Evolutionary conservation across 2,329 filamentous ascomycete species (phyloP).

Genomic region (Epichloe elymi): DNA sequence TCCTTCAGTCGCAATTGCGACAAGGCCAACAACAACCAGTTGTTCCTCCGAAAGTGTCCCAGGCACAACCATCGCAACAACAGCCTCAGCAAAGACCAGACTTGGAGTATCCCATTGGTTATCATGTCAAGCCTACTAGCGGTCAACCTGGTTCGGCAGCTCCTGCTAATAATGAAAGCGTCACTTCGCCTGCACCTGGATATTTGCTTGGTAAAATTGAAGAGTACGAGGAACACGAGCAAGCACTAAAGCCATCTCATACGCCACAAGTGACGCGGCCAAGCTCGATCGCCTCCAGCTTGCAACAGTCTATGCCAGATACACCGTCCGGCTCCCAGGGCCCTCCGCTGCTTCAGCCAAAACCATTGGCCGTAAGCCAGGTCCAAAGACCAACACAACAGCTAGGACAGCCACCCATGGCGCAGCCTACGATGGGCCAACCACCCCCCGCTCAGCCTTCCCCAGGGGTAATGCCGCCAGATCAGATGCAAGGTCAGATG

Average conservation of each 20-base stretch:
- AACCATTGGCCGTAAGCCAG: constrained; percentile 1
- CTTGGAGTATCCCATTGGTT: constrained; percentile 4
- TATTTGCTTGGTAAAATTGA: constrained; percentile 8
- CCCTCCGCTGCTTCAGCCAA: neutral
- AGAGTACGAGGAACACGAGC: constrained; percentile 9
- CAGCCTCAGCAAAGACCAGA: neutral
- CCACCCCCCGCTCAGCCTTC: neutral
- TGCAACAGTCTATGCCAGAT: constrained; percentile 1
- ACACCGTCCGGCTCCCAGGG: neutral
- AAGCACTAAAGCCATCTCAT: neutral
- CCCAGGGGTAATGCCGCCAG: neutral
- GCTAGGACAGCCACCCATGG: neutral
- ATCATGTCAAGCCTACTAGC: neutral
- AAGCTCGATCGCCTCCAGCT: constrained; percentile 1
- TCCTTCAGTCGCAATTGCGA: neutral
- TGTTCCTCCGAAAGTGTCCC: neutral
- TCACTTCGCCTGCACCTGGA: neutral
- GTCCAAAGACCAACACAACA: neutral
- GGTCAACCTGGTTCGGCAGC: neutral
- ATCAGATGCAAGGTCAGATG: neutral
- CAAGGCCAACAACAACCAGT: neutral
- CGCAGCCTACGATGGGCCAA: neutral
- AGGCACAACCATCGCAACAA: neutral
- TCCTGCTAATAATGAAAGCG: neutral
- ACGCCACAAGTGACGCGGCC: neutral